Evolutionary conservation across 1,139 yeast genomes (phyloP).

Genomic region (Scheffersomyces stambukii): DNA sequence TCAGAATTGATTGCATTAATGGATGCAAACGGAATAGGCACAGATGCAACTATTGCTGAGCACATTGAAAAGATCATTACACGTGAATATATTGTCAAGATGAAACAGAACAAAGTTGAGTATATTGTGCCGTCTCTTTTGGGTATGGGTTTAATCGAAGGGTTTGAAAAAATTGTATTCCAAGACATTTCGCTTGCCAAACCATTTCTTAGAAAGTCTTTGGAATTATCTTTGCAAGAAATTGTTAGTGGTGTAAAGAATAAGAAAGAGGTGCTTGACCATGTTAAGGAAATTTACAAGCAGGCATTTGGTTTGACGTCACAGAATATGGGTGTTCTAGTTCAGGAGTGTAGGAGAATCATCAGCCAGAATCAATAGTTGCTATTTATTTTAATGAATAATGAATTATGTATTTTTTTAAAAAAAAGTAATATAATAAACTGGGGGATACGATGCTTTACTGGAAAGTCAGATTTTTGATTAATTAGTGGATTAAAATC

Average conservation of each 20-base stretch:
- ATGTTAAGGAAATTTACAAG: slow-evolving; percentile 57
- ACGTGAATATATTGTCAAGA: slow-evolving; percentile 64
- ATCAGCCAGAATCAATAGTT: slow-evolving; percentile 6
- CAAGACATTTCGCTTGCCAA: slow-evolving; percentile 74
- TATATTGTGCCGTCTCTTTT: slow-evolving; percentile 70
- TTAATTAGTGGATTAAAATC: too few species aligned
- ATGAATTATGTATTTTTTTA: too few species aligned
- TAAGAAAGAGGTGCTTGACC: slow-evolving; percentile 52
- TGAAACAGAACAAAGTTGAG: slow-evolving; percentile 29
- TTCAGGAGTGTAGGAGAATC: slow-evolving; percentile 18
- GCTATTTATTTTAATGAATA: too few species aligned
- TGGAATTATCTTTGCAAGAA: slow-evolving; percentile 63
- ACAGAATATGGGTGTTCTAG: slow-evolving; percentile 26
- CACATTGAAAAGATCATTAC: slow-evolving; percentile 78
- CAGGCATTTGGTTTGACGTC: slow-evolving; percentile 50
- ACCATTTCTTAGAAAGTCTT: slow-evolving; percentile 76
- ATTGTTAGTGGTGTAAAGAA: slow-evolving; percentile 64
- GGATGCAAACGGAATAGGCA: slow-evolving; percentile 98
- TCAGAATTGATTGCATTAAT: slow-evolving; percentile 86
- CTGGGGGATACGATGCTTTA: too few species aligned
- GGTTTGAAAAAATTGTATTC: slow-evolving; percentile 76
- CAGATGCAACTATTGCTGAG: slow-evolving; percentile 98
- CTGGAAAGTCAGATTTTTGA: too few species aligned
- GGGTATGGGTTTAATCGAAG: slow-evolving; percentile 87
- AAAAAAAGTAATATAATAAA: too few species aligned